Conservation (phyloP, 2,329 filamentous ascomycete species). For the Monosporascus sp. region DNA sequence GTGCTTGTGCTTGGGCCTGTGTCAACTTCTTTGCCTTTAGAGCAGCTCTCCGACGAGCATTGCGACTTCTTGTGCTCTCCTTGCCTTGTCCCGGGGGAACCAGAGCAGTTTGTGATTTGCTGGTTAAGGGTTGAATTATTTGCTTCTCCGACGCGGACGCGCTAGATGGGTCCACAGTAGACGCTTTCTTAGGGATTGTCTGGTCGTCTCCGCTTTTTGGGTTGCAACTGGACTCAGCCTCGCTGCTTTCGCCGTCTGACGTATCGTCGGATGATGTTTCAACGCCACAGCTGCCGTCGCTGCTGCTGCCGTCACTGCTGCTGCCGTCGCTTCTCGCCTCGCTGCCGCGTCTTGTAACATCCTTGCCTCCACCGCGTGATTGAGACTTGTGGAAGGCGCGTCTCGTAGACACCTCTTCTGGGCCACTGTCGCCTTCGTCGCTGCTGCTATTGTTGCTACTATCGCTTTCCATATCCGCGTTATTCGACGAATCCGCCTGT, state of each 20-base stretch:
- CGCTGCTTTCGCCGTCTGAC: slow-evolving; percentile 12
- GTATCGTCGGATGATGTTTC: slow-evolving; percentile 14
- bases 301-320: slow-evolving; percentile 3
- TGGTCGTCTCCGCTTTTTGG: slow-evolving; percentile 5
- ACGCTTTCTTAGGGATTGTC: neutral
- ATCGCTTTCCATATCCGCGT: slow-evolving; percentile 2
- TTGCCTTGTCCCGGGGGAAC: slow-evolving; percentile 33
- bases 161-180: neutral
- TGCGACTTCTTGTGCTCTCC: slow-evolving; percentile 44
- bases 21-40: slow-evolving; percentile 26
- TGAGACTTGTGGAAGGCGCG: neutral
- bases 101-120: slow-evolving; percentile 3
- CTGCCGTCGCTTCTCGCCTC: slow-evolving; percentile 1
- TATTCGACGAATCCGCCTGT: neutral
- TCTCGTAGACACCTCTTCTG: slow-evolving; percentile 15
- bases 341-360: neutral
- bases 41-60: slow-evolving; percentile 41
- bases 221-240: slow-evolving; percentile 6
- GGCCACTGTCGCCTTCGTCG: slow-evolving; percentile 20
- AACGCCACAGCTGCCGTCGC: slow-evolving; percentile 10
- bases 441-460: slow-evolving; percentile 7
- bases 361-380: neutral
- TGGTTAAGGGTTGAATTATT: slow-evolving; percentile 1
- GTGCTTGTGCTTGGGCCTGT: slow-evolving; percentile 6
- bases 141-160: neutral